Evolutionary conservation across 2,329 filamentous ascomycete species (phyloP).

Genomic region (Plectosphaerella cucumerina): DNA sequence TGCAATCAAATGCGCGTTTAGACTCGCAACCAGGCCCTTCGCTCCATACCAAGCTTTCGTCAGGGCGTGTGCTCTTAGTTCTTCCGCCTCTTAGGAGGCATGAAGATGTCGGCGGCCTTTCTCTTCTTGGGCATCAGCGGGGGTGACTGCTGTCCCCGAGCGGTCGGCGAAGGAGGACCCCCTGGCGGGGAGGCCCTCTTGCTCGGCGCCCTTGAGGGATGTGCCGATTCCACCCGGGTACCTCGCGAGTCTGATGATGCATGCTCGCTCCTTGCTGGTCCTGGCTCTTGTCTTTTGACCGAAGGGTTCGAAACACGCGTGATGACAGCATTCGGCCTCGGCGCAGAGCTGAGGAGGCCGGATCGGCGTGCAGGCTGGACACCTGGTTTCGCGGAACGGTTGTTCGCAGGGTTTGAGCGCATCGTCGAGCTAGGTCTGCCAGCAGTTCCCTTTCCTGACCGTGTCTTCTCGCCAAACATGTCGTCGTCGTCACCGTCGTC

Average conservation of each 20-base stretch:
- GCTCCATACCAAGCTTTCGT: too few relatives aligned
- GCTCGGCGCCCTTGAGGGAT: background rate
- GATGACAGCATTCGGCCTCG: slow-evolving; percentile 2
- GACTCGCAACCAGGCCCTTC: too few relatives aligned
- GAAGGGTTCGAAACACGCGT: background rate
- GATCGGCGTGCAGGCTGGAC: background rate
- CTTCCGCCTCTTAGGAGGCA: slow-evolving; percentile 38
- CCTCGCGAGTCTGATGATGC: background rate
- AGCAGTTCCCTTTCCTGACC: slow-evolving; percentile 3
- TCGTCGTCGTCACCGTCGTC: slow-evolving; percentile 2
- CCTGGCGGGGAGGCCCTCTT: background rate
- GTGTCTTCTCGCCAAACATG: slow-evolving; percentile 6
- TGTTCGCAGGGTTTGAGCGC: background rate
- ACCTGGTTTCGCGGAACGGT: background rate
- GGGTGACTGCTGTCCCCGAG: background rate
- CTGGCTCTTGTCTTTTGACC: background rate
- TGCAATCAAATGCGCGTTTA: too few relatives aligned
- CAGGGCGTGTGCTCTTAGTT: background rate
- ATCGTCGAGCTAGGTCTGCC: background rate
- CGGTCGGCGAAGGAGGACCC: slow-evolving; percentile 5
- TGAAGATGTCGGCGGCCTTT: slow-evolving; percentile 45
- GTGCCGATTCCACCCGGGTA: too few relatives aligned
- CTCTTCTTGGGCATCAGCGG: slow-evolving; percentile 27
- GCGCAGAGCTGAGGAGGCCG: background rate
- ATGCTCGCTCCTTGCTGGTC: background rate